Conservation (phyloP, 2,329 filamentous ascomycete genomes). For the Dendrostoma leiphaemia region DNA sequence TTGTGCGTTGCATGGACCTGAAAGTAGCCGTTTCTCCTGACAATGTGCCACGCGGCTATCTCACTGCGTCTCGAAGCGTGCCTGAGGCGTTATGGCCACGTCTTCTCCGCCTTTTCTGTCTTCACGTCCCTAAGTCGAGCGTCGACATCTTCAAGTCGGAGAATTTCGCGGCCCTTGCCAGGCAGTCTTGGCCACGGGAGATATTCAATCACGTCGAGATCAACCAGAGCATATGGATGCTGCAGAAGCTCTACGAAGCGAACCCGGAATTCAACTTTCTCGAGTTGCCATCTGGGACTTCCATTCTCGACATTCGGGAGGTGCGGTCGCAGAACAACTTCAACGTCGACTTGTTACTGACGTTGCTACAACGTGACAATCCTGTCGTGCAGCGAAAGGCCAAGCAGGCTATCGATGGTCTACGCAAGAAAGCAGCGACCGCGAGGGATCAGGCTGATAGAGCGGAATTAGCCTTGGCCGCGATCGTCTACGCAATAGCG, state of each 20-base stretch:
- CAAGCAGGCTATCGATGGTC: background rate
- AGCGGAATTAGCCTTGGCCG: background rate
- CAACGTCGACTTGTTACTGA: slow-evolving; percentile 11
- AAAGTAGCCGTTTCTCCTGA: background rate
- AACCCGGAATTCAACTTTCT: slow-evolving; percentile 8
- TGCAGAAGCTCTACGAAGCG: slow-evolving; percentile 5
- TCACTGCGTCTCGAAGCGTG: background rate
- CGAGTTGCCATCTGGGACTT: background rate
- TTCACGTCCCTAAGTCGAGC: background rate
- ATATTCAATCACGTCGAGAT: background rate
- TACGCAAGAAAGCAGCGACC: slow-evolving; percentile 3
- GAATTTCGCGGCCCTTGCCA: background rate
- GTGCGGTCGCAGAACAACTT: slow-evolving; percentile 1
- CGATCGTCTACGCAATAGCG: slow-evolving; percentile 4
- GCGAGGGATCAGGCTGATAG: slow-evolving; percentile 5
- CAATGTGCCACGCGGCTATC: background rate
- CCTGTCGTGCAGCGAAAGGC: background rate
- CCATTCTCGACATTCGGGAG: background rate
- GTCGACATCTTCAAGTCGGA: slow-evolving; percentile 1
- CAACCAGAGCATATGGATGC: background rate
- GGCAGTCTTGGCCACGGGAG: background rate
- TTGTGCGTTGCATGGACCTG: background rate
- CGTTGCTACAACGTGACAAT: background rate
- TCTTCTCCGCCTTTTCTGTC: slow-evolving; percentile 5
- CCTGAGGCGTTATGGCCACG: background rate